phyloP scores from a whole-genome alignment of 2,329 filamentous ascomycete genomes.

The Fusarium chuoi region DNA sequence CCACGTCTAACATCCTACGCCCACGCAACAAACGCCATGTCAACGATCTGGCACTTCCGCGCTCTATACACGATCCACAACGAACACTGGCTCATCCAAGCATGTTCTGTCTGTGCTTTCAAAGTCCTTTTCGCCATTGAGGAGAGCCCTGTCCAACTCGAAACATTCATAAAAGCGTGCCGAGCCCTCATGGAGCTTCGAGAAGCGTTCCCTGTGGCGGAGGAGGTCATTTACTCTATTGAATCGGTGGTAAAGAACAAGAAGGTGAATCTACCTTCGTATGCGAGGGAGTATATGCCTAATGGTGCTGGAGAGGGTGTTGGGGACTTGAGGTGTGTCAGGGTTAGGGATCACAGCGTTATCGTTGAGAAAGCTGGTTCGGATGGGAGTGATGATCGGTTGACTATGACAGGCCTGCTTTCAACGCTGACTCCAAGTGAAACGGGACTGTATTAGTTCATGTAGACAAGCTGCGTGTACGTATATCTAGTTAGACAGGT shows the following conservation, averaged over 20 bases:
- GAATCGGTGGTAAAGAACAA: conserved; percentile 11
- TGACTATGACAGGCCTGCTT: conserved; percentile 11
- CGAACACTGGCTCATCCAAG: conserved; percentile 27
- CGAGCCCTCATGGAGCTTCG: conserved; percentile 16
- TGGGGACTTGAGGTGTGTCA: conserved; percentile 8
- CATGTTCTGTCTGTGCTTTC: conserved; percentile 19
- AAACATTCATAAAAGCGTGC: conserved; percentile 28
- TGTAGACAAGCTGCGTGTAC: not conserved
- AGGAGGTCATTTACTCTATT: conserved; percentile 17
- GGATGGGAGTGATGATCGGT: not conserved
- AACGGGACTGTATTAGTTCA: not conserved
- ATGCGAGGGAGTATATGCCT: conserved; percentile 18
- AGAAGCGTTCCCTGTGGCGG: conserved; percentile 20
- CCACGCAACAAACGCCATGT: conserved; percentile 30
- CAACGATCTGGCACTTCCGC: conserved; percentile 31
- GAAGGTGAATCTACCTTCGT: conserved; percentile 1
- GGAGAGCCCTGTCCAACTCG: conserved; percentile 24
- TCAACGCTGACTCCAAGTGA: conserved; percentile 6
- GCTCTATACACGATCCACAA: conserved; percentile 17
- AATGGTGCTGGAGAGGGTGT: not conserved
- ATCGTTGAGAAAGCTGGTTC: not conserved
- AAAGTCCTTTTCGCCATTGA: conserved; percentile 13
- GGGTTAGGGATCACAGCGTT: conserved; percentile 25
- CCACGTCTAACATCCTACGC: conserved; percentile 14
- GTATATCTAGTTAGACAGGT: not conserved